Base-by-base conservation (phyloP, 2,329 filamentous ascomycete genomes). In the Colletotrichum cuscutae region DNA sequence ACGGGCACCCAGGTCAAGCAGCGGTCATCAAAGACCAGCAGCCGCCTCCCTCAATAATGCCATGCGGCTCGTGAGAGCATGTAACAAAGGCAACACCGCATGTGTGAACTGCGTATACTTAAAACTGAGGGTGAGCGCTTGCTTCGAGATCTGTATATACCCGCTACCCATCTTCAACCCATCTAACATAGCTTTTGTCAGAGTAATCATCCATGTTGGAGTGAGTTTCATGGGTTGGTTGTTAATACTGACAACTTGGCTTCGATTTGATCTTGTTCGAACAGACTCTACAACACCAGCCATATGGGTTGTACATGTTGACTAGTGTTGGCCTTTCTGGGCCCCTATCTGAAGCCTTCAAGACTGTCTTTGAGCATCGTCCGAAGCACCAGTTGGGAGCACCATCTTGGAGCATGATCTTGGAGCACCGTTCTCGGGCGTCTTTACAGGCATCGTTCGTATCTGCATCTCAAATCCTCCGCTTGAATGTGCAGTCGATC, bases 21-120 rank as follows among this genome's bases (percentile, higher is more conserved):
- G 37, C 5, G 32, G 13, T 8, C 65, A 37, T 72, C 28, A 69
- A 68, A 69, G 69, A 54, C 13, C n/a, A 59, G 59, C 59, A 53
- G 37, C 53, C 46, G 42, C 42, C 65, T 69, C 59, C 49, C 22
- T 19, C 26, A n/a, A 26, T 11, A 30, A 59, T 69, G 37, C 42
- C 32, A 63, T 64, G 65, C 42, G n/a, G 58, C n/a, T 59, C 13
- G 59, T 63, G 58, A 63, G 54, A 30, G 30, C n/a, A 8, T 12
- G 24, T 19, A 19, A 59, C 69, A 72, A 72, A 72, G 69, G 22
- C 26, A 28, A 22, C 28, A 30, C n/a, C 12, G 15, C 24, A 28
- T 9, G 30, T 42, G 24, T 68, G 58, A 63, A 26, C 6, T 52
- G 52, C 46, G 9, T 15, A 28, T 19, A 15, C n/a, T 22, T 15